Conservation (phyloP, 2,329 filamentous ascomycete genomes). For the Calonectria hongkongensis region DNA sequence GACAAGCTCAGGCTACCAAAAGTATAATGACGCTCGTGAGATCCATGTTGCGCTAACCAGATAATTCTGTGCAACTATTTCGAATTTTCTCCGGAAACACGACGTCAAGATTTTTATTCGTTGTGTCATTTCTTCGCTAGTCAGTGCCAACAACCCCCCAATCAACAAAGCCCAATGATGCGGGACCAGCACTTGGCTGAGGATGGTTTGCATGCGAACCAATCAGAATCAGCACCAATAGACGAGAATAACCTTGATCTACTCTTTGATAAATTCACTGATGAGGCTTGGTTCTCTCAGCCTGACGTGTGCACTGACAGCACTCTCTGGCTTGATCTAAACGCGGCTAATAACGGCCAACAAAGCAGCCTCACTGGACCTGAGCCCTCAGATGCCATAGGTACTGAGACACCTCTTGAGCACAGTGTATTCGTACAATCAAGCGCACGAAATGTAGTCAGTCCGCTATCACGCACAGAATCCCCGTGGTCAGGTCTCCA, state of each 20-base stretch:
- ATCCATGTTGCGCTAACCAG: background rate
- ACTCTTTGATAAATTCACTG: slow-evolving; percentile 7
- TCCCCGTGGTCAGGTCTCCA: background rate
- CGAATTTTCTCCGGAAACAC: background rate
- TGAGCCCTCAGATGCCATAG: background rate
- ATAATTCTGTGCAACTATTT: background rate
- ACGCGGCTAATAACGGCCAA: background rate
- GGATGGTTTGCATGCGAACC: background rate
- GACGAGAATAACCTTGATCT: background rate
- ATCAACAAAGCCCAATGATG: background rate
- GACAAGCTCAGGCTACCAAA: background rate
- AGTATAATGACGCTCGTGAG: background rate
- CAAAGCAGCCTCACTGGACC: background rate
- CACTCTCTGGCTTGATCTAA: background rate
- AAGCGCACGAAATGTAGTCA: background rate
- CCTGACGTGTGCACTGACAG: background rate
- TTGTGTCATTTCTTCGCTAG: background rate
- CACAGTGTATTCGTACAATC: background rate
- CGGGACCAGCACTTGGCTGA: background rate
- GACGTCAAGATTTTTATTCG: background rate
- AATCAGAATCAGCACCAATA: background rate
- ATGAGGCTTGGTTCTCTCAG: background rate
- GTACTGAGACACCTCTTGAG: background rate
- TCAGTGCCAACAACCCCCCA: background rate
- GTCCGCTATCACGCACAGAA: background rate